Evolutionary conservation across 805 yeast species (phyloP), one percentile per base, ranked within the genome.

Genomic region (Yamadazyma ubonensis): DNA sequence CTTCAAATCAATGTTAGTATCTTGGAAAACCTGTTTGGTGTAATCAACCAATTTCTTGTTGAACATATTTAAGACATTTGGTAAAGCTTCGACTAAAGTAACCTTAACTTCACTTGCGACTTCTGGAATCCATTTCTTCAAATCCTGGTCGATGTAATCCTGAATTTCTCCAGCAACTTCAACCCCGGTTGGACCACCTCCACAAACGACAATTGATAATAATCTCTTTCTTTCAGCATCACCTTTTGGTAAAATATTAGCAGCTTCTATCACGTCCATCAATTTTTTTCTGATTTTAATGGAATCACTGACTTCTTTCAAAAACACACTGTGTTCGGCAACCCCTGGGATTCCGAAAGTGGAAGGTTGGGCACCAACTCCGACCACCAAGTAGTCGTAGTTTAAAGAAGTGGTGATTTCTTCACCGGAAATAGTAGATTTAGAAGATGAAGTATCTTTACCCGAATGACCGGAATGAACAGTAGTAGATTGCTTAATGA

Each of bases 161-260:
- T 86, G 95, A 54, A 90, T 71, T 68, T 91, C 97, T 57, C 96
- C 98, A 51, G 97, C 96, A 55, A 89, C 85, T 70, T 89, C 97
- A 47, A 90, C 96, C 71, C 98, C 98, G 31, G 98, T 90, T 61
- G 98, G 97, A 49, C 98, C 98, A 67, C 97, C 98, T 57, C 98
- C 98, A 52, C 93, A 95, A 47, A 91, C 95, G 47, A 91, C 91
- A 54, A 89, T 82, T 47, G 83, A 84, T 60, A 90, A 76, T 54
- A 91, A 75, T 63, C 96, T 79, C 67, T 80, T 78, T 67, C 97
- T 80, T 61, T 86, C 95, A 15, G 81, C 81, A 51, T 79, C 86
- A 39, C 71, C 81, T 52, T 76, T 76, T 42, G 93, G 86, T 52
- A 89, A 76, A 49, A 83, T 71, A 52, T 85, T 79, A 30, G 97